Conservation (phyloP, 2,329 filamentous ascomycete genomes). For the Xylaria sp. region DNA sequence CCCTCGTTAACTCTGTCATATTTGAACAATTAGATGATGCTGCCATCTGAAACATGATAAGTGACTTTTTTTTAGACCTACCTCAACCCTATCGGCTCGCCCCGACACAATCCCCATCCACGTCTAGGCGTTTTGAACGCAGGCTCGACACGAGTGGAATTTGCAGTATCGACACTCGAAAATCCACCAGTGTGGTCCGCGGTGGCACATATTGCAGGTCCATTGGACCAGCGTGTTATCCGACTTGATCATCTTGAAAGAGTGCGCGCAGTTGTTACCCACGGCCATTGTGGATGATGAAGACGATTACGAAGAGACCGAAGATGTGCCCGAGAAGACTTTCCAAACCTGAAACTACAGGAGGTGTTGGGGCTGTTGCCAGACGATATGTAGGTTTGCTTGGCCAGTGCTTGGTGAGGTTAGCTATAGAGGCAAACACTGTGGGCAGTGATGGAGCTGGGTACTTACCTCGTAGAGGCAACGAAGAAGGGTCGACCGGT, state of each 20-base stretch:
- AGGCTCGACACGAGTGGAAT: slow-evolving; percentile 64
- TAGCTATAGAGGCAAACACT: slow-evolving; percentile 6
- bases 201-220: slow-evolving; percentile 66
- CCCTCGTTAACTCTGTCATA: slow-evolving; percentile 22
- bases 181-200: slow-evolving; percentile 68
- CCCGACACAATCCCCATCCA: slow-evolving; percentile 10
- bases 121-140: slow-evolving; percentile 49
- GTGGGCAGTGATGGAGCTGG: not conserved
- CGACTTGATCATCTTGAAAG: slow-evolving; percentile 68
- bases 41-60: slow-evolving; percentile 26
- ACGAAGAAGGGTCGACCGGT: slow-evolving; percentile 1
- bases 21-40: slow-evolving; percentile 14
- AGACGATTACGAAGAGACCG: no score
- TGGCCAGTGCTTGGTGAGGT: slow-evolving; percentile 11
- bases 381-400: not conserved
- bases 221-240: slow-evolving; percentile 67
- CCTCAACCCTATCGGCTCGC: slow-evolving; percentile 16
- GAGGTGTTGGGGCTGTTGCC: not conserved
- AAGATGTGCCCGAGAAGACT: slow-evolving; percentile 12
- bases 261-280: slow-evolving; percentile 61
- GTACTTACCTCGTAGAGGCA: slow-evolving; percentile 16
- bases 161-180: slow-evolving; percentile 72
- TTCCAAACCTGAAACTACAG: slow-evolving; percentile 3
- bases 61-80: slow-evolving; percentile 15
- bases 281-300: slow-evolving; percentile 51